Evolutionary conservation across 2,329 filamentous ascomycete species (phyloP), one percentile per base, ranked within the genome.

Genomic region (Talaromyces pinophilus): DNA sequence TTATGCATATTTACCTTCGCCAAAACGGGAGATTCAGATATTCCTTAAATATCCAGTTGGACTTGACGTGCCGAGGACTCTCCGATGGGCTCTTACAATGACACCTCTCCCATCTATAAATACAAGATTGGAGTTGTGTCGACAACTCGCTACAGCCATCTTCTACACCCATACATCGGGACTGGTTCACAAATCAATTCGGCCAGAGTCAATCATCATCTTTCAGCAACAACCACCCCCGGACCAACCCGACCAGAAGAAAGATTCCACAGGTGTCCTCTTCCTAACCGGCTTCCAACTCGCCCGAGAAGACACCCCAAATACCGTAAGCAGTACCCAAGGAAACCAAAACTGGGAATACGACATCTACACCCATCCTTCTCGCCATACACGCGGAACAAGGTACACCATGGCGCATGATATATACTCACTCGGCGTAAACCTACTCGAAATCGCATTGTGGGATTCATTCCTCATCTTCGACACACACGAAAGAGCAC

Each of bases 341-440:
- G 55, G 55, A 17, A 59, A 59, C 35, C 55, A 59, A 42, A 59
- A 59, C 15, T 59, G 55, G 55, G 55, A 59, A 59, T 59, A 59
- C 5, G 55, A 59, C 11, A 59, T 59, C 35, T 59, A 59, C 55
- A 59, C 55, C 5, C 55, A 59, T 2, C 55, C 55, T 8, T 40
- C 55, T 42, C 30, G 55, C 11, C 55, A 59, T 15, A 28, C 3
- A 0, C 19, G 19, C 5, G 55, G 55, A 5, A 40, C 55, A 11
- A 3, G 55, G 10, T 59, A 59, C 55, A 59, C 55, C 15, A 59
- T 59, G 55, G 55, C 55, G 15, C 55, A 59, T 13, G 55, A 59
- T 10, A 59, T 59, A 5, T 59, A 59, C 11, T 59, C 55, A 2
- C 55, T 59, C 3, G 55, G 55, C 5, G 35, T 59, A 15, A 59